These are phyloP conservation scores for Penicillium sp. DNA, from an alignment of 2,329 filamentous ascomycete genomes.

Conservation along the genomic window DNA sequence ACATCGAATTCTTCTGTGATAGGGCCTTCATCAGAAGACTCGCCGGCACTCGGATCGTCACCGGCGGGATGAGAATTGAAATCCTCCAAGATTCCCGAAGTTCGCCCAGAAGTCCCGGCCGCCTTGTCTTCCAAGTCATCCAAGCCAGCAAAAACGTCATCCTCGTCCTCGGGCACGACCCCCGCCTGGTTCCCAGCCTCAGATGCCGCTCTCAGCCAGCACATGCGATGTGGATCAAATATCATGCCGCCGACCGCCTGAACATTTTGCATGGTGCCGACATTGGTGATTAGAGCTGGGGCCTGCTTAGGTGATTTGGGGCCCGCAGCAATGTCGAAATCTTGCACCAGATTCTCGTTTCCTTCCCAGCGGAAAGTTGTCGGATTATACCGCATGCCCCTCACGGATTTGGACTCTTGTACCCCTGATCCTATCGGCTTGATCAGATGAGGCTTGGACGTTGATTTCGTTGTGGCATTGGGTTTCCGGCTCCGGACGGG, in stretches of 20 bases:
- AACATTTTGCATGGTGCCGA: conserved; percentile 78
- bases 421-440: conserved; percentile 72
- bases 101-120: conserved; percentile 19
- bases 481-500: conserved; percentile 48
- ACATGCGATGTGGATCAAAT: conserved; percentile 95
- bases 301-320: conserved; percentile 45
- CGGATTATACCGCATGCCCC: conserved; percentile 96
- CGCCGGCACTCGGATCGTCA: conserved; percentile 44
- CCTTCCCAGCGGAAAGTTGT: conserved; percentile 88
- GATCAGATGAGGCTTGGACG: conserved; percentile 77
- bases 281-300: conserved; percentile 81
- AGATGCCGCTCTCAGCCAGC: conserved; percentile 79
- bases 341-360: conserved; percentile 77
- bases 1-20: conserved; percentile 98
- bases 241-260: conserved; percentile 98
- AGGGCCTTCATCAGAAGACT: conserved; percentile 68
- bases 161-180: conserved; percentile 71
- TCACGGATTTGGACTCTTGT: conserved; percentile 77
- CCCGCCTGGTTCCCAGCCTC: conserved; percentile 37
- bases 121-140: conserved; percentile 77
- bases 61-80: conserved; percentile 28
- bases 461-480: conserved; percentile 33
- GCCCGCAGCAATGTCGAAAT: conserved; percentile 65
- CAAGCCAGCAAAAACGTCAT: conserved; percentile 93
- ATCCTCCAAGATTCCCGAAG: conserved; percentile 27